Evolutionary conservation across 495 filamentous ascomycete genomes (phyloP), one percentile per base, ranked within the genome.

Genomic region (Amorphotheca resinae): DNA sequence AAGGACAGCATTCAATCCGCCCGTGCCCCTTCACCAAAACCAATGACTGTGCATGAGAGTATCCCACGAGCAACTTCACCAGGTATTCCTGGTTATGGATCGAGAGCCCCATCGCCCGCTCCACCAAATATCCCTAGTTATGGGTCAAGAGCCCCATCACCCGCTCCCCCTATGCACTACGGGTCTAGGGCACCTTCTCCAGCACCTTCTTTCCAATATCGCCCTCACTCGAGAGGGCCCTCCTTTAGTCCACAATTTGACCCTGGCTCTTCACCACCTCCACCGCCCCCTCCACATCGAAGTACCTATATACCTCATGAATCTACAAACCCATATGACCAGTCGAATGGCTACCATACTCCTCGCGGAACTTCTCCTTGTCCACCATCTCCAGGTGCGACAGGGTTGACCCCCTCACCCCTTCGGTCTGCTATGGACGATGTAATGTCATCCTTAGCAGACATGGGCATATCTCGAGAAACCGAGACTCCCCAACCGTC

Each of bases 401-500:
- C 70, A 33, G 80, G 80, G 1, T 70, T 86, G 49, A 98, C 91
- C 0, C 91, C 91, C 3, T 95, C 91, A 9, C 93, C 91, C 0
- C 60, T 99, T 1, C 68, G 89, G 37, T 82, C 87, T 58, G 91
- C 91, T 0, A 96, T 96, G 89, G 88, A 95, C 55, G 91, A 93
- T 64, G 87, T 99, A 9, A 96, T 96, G 78, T 87, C 87, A 45
- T 94, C 91, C 23, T 63, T 99, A 39, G 76, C 96, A 57, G 86
- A 86, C 49, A 86, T 99, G 77, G 80, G 78, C 14, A 68, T 82
- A 50, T 65, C 73, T 22, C 65, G 66, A 48, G 66, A 70, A 30
- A 61, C 59, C 18, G 62, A 66, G 15, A 64, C 64, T 15, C 72
- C 74, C 12, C 72, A 78, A 45, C 58, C 59, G 22, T 70, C 72